These are phyloP conservation scores for Castanospermum australe DNA, from an alignment of 306 rosid species.

Conservation along the genomic window DNA sequence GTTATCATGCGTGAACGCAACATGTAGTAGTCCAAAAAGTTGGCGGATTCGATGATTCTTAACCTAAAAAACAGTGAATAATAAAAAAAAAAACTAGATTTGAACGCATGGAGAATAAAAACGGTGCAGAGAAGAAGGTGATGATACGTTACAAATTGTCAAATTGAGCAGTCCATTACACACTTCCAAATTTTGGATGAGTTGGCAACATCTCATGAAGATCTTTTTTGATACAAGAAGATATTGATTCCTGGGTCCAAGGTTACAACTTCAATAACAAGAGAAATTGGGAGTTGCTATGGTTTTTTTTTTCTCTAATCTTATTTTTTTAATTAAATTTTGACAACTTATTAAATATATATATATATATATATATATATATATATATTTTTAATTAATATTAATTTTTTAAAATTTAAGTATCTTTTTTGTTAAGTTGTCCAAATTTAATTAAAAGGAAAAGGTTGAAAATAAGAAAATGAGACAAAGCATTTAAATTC, in stretches of 20 bases:
- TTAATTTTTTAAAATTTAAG: too few species aligned
- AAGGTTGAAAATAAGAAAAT: too few species aligned
- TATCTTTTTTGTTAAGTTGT: too few species aligned
- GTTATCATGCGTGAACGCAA: background rate
- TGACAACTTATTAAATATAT: too few species aligned
- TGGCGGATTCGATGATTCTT: background rate
- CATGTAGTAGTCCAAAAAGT: background rate
- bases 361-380: too few species aligned
- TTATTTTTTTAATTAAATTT: too few species aligned
- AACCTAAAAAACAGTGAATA: background rate
- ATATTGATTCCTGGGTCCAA: background rate
- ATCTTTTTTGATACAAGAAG: background rate
- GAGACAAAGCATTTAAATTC: too few species aligned
- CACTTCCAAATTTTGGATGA: constrained; percentile 20
- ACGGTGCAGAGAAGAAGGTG: background rate
- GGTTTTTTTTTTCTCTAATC: too few species aligned
- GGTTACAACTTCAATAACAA: constrained; percentile 1
- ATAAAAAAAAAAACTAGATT: background rate
- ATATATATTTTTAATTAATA: too few species aligned
- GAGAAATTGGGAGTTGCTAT: background rate
- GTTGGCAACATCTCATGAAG: constrained; percentile 21
- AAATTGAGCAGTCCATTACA: background rate
- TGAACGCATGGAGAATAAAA: background rate
- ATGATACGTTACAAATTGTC: background rate
- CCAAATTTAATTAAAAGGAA: too few species aligned